Evolutionary conservation across 2,329 filamentous ascomycete genomes (phyloP), one percentile per base, ranked within the genome.

Genomic region (Fusarium longipes): DNA sequence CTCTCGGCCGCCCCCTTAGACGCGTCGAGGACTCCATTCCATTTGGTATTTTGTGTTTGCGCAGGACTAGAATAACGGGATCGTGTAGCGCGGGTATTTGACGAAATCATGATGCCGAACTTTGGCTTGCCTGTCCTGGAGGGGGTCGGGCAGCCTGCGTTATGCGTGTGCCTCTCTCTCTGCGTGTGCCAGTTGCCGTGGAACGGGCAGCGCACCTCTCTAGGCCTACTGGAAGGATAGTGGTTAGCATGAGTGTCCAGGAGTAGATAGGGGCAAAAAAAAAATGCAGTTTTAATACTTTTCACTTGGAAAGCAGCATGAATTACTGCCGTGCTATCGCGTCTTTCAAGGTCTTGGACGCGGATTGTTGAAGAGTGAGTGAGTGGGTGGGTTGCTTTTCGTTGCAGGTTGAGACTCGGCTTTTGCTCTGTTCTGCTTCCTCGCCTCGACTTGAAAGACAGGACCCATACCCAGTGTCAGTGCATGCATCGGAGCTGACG

Each of bases 51-150:
- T 57, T 71, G 67, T 36, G 70, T 65, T 65, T 79, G 79, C 51
- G 81, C 79, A 27, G 86, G 86, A 70, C 86, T 88, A 63, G 86
- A 86, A 70, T 82, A 86, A 54, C 86, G 84, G 77, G 86, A 87
- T 77, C 86, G 82, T 70, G 83, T 80, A 56, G 83, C 78, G 77
- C 84, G 79, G 66, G 81, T 83, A 72, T 77, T 82, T 63, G 80
- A 77, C 39, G 82, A 78, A 62, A 81, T 78, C 73, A 79, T 80
- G 62, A 57, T 71, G 70, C 57, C 56, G 44, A 29, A 24, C 44
- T 39, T 44, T 63, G 44, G 44, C 24, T 57, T 51, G 60, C 44
- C 57, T 58, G 57, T 48, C 51, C 40, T 53, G 51, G 47, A 66
- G 63, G 61, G 57, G 51, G 58, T 59, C 40, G 56, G 66, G 60